These are phyloP conservation scores for Reticulascus tulasneorum DNA, from an alignment of 2,329 filamentous ascomycete genomes.

Conservation along the genomic window DNA sequence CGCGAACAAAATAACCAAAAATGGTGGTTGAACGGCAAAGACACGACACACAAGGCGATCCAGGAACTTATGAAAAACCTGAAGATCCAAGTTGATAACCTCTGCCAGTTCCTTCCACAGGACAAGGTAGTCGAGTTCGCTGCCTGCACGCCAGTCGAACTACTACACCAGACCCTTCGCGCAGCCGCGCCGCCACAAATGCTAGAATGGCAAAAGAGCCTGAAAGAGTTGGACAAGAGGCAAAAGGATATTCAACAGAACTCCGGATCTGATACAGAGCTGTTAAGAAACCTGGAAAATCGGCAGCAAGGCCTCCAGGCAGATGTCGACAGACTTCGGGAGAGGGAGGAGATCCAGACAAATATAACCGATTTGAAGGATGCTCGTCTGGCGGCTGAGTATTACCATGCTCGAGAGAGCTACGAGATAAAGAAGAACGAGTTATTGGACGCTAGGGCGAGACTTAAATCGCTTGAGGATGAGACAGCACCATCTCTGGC, in stretches of 20 bases:
- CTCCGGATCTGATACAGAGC: conserved; percentile 56
- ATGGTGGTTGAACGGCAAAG: conserved; percentile 73
- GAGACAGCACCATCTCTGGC: conserved; percentile 62
- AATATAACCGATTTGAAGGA: conserved; percentile 62
- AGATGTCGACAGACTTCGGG: conserved; percentile 78
- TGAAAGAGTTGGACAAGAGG: conserved; percentile 66
- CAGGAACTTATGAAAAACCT: conserved; percentile 64
- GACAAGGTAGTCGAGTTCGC: conserved; percentile 95
- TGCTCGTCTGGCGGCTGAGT: conserved; percentile 62
- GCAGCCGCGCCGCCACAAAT: conserved; percentile 82
- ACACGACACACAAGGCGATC: conserved; percentile 59
- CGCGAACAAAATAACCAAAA: conserved; percentile 76
- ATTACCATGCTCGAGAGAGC: conserved; percentile 48
- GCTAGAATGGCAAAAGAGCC: conserved; percentile 68
- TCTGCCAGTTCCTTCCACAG: conserved; percentile 95
- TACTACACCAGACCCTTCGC: conserved; percentile 80
- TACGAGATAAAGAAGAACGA: conserved; percentile 50
- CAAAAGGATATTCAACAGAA: conserved; percentile 62
- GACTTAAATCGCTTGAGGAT: conserved; percentile 56
- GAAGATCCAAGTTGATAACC: conserved; percentile 93
- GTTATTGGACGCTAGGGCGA: conserved; percentile 49
- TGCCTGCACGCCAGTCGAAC: conserved; percentile 72
- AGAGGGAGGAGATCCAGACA: conserved; percentile 66
- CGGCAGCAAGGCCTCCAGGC: conserved; percentile 71
- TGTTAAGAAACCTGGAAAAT: conserved; percentile 62